Conservation (phyloP, 306 rosid genomes). For the Psophocarpus tetragonolobus region DNA sequence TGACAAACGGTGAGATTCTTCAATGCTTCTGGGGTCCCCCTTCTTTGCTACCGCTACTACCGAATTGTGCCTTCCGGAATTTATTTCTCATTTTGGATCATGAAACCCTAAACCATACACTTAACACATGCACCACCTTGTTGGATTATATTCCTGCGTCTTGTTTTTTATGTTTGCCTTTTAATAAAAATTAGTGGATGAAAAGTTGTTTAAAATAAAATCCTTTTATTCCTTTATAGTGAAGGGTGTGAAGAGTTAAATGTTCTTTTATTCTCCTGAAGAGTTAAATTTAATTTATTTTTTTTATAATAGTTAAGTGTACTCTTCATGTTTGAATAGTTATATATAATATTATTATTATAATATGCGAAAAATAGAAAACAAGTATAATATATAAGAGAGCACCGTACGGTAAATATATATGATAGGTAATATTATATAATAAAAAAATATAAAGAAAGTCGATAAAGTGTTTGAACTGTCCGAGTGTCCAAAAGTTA, state of each 20-base stretch:
- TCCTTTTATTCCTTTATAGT: not conserved
- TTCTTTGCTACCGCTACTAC: constrained; percentile 22
- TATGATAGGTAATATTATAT: too few relatives aligned
- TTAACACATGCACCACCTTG: not conserved
- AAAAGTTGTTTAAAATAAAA: not conserved
- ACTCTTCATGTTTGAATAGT: not conserved
- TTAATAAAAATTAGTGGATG: not conserved
- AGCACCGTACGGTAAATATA: too few relatives aligned
- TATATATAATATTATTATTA: too few relatives aligned
- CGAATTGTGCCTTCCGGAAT: constrained; percentile 38
- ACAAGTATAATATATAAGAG: too few relatives aligned
- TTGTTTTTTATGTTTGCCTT: not conserved
- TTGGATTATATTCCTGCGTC: constrained; percentile 19
- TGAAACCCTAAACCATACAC: not conserved
- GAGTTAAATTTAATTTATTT: not conserved
- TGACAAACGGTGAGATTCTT: constrained; percentile 34
- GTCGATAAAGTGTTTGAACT: too few relatives aligned
- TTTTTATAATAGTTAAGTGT: too few relatives aligned
- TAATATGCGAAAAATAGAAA: too few relatives aligned
- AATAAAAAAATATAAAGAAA: too few relatives aligned
- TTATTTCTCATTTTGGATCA: constrained; percentile 18
- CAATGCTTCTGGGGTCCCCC: not conserved
- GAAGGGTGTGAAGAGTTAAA: not conserved
- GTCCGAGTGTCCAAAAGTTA: too few relatives aligned
- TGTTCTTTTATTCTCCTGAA: not conserved